Conservation (phyloP, 2,329 filamentous ascomycete species). For the Microsporum audouinii region DNA sequence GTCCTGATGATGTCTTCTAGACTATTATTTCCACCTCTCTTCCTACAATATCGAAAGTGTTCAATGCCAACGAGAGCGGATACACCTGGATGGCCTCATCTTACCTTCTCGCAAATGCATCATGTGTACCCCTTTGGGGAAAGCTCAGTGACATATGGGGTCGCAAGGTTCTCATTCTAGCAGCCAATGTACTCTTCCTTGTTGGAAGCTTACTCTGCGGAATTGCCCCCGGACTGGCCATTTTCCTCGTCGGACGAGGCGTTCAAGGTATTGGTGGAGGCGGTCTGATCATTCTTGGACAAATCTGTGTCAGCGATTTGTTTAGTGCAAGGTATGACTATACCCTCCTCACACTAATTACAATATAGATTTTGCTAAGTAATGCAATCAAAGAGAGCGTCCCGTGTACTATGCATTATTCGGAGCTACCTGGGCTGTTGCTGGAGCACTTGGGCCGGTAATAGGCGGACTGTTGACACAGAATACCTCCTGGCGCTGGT, state of each 20-base stretch:
- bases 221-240: slow-evolving; percentile 45
- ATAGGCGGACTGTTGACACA: slow-evolving; percentile 14
- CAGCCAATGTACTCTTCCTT: slow-evolving; percentile 52
- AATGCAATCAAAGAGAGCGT: slow-evolving; percentile 31
- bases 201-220: slow-evolving; percentile 50
- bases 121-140: slow-evolving; percentile 43
- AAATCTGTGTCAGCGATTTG: slow-evolving; percentile 53
- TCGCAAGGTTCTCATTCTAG: slow-evolving; percentile 51
- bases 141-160: slow-evolving; percentile 58
- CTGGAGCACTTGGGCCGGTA: slow-evolving; percentile 13
- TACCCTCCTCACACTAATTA: neutral
- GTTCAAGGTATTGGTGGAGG: slow-evolving; percentile 55
- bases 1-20: slow-evolving; percentile 3
- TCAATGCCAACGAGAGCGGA: slow-evolving; percentile 23
- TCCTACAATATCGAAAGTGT: slow-evolving; percentile 25
- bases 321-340: slow-evolving; percentile 44
- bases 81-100: slow-evolving; percentile 32
- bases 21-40: slow-evolving; percentile 28
- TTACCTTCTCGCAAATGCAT: slow-evolving; percentile 27
- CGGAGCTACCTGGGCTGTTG: slow-evolving; percentile 46
- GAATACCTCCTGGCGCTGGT: slow-evolving; percentile 44
- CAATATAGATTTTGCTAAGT: neutral
- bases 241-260: slow-evolving; percentile 51
- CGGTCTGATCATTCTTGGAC: slow-evolving; percentile 51
- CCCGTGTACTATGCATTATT: slow-evolving; percentile 54